Percentiles rank a stretch among this genome's conserved stretches.
Evolutionary conservation across 2,329 filamentous ascomycete species (phyloP).

Genomic region (Fusarium lyarnte): DNA sequence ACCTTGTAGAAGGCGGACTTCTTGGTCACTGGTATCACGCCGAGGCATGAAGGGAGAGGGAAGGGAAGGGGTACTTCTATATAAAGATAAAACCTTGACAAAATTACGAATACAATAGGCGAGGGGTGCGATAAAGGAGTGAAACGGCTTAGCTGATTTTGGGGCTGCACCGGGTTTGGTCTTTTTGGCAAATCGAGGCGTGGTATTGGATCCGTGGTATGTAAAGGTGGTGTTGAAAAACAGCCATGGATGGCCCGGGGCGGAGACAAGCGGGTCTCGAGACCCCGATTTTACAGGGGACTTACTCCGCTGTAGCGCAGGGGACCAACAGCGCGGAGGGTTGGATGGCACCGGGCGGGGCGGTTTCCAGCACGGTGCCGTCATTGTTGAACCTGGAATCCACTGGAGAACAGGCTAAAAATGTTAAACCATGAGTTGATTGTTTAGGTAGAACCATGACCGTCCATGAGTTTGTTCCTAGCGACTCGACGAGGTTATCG

Average conservation of each 20-base stretch:
- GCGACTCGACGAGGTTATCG: constrained; percentile 9
- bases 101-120: constrained; percentile 3
- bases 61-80: neutral
- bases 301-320: constrained; percentile 22
- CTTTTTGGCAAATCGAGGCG: constrained; percentile 26
- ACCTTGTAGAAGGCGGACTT: constrained; percentile 34
- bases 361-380: constrained; percentile 8
- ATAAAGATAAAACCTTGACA: constrained; percentile 18
- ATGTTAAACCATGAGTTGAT: neutral
- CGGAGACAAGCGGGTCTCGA: constrained; percentile 34
- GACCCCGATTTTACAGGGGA: constrained; percentile 36
- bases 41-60: constrained; percentile 34
- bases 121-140: constrained; percentile 20
- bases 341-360: constrained; percentile 22
- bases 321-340: constrained; percentile 34
- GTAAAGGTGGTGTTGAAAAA: constrained; percentile 40
- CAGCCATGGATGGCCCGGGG: constrained; percentile 27
- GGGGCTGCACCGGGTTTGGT: constrained; percentile 29
- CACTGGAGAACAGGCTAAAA: constrained; percentile 1
- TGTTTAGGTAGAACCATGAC: neutral
- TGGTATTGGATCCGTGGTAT: constrained; percentile 32
- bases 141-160: constrained; percentile 26
- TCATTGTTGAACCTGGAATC: constrained; percentile 18
- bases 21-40: constrained; percentile 33
- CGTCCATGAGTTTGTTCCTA: neutral